Conservation (phyloP, 129 eudicot genomes). For the Saposhnikovia divaricata region DNA sequence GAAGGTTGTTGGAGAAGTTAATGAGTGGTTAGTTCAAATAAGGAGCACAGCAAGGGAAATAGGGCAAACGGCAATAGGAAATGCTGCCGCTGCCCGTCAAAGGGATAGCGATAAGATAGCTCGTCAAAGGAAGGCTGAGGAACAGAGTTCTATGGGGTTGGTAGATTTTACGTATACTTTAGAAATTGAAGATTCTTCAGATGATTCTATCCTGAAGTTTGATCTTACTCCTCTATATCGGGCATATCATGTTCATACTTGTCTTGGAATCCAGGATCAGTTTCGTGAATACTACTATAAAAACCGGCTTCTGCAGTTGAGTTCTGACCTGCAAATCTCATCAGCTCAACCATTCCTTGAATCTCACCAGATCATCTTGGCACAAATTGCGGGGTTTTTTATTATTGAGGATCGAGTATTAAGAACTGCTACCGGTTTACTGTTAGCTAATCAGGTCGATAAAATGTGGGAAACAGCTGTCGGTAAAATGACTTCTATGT, state of each 20-base stretch:
- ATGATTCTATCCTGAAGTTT: slow-evolving; percentile 47
- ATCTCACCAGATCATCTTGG: slow-evolving; percentile 65
- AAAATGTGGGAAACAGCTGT: slow-evolving; percentile 73
- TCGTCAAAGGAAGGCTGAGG: slow-evolving; percentile 81
- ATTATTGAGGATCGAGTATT: slow-evolving; percentile 87
- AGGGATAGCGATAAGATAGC: slow-evolving; percentile 78
- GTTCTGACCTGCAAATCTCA: slow-evolving; percentile 76
- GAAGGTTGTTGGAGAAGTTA: slow-evolving; percentile 58
- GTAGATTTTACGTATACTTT: slow-evolving; percentile 65
- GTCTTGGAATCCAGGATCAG: slow-evolving; percentile 70
- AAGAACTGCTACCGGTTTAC: slow-evolving; percentile 55
- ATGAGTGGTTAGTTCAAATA: slow-evolving; percentile 84
- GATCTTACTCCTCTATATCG: slow-evolving; percentile 82
- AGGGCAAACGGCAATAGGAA: slow-evolving; percentile 80
- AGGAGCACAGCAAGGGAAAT: slow-evolving; percentile 69
- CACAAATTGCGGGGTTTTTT: slow-evolving; percentile 78
- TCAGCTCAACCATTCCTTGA: slow-evolving; percentile 64
- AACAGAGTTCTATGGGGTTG: slow-evolving; percentile 52
- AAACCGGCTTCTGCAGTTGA: slow-evolving; percentile 72
- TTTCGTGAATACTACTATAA: slow-evolving; percentile 88
- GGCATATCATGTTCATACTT: slow-evolving; percentile 66
- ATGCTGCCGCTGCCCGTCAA: slow-evolving; percentile 67
- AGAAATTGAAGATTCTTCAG: slow-evolving; percentile 67
- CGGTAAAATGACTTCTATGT: slow-evolving; percentile 31
- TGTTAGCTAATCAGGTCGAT: slow-evolving; percentile 43